Evolutionary conservation across 2,329 filamentous ascomycete genomes (phyloP).

Genomic region (Stachybotrys chlorohalonatus): DNA sequence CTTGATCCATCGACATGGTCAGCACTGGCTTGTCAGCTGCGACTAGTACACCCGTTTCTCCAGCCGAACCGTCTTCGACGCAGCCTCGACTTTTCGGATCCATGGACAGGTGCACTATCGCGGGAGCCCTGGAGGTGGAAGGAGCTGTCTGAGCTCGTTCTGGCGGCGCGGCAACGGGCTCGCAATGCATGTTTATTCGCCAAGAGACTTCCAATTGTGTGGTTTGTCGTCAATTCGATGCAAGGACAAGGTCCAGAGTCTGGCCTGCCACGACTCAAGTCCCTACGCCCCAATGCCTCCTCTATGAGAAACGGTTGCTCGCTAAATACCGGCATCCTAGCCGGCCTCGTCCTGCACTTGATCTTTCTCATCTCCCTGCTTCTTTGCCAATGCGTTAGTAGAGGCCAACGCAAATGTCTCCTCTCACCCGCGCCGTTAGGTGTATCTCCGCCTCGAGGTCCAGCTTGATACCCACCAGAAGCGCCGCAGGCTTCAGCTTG

Average conservation of each 20-base stretch:
- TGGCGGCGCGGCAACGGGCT: too few species aligned
- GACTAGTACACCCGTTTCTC: too few species aligned
- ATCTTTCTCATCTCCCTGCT: not conserved
- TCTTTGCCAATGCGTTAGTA: conserved; percentile 8
- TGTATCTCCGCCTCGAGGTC: conserved; percentile 56
- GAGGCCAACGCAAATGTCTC: conserved; percentile 46
- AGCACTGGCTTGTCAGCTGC: too few species aligned
- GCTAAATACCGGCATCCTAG: not conserved
- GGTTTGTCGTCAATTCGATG: too few species aligned
- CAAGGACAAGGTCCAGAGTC: not conserved
- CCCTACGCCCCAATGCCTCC: not conserved
- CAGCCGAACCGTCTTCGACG: too few species aligned
- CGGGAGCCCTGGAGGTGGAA: too few species aligned
- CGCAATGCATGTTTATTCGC: too few species aligned
- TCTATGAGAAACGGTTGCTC: not conserved
- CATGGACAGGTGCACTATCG: too few species aligned
- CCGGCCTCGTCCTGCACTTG: not conserved
- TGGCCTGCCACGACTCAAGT: not conserved
- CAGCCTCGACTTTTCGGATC: too few species aligned
- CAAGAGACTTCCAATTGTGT: too few species aligned
- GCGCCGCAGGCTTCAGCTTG: conserved; percentile 46
- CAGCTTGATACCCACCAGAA: conserved; percentile 54
- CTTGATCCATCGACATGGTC: too few species aligned
- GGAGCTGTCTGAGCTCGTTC: too few species aligned
- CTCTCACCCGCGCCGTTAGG: conserved; percentile 48